Conservation (phyloP, 1,139 yeast species). For the Hansenula sp. region DNA sequence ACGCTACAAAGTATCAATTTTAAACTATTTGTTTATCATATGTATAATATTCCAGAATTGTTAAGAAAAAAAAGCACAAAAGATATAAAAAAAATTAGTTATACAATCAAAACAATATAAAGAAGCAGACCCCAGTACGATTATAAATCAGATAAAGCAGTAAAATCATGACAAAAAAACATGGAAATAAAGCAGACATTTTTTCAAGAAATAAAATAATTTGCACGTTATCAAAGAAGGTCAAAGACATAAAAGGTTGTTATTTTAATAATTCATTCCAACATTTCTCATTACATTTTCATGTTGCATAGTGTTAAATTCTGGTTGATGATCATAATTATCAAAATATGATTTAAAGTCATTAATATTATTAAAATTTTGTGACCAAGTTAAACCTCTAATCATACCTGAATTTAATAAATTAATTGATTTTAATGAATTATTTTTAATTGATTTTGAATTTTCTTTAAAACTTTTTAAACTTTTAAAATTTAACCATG, state of each 20-base stretch:
- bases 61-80: too few relatives aligned
- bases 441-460: constrained; percentile 16
- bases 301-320: constrained; percentile 3
- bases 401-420: constrained; percentile 57
- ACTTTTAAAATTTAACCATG: constrained; percentile 46
- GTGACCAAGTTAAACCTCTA: constrained; percentile 53
- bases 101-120: too few relatives aligned
- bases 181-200: too few relatives aligned
- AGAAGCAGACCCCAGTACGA: too few relatives aligned
- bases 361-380: constrained; percentile 16
- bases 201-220: too few relatives aligned
- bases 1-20: too few relatives aligned
- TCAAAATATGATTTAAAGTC: constrained; percentile 22
- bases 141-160: too few relatives aligned
- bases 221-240: too few relatives aligned
- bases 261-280: constrained; percentile 21
- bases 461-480: constrained; percentile 31
- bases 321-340: constrained; percentile 14
- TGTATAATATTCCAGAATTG: too few relatives aligned
- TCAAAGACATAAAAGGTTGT: background rate
- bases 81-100: too few relatives aligned
- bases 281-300: constrained; percentile 14
- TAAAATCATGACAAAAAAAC: too few relatives aligned
- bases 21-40: too few relatives aligned
- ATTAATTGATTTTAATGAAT: constrained; percentile 28